phyloP scores from a whole-genome alignment of 2,329 filamentous ascomycete genomes.

The Colletotrichum musicola region DNA sequence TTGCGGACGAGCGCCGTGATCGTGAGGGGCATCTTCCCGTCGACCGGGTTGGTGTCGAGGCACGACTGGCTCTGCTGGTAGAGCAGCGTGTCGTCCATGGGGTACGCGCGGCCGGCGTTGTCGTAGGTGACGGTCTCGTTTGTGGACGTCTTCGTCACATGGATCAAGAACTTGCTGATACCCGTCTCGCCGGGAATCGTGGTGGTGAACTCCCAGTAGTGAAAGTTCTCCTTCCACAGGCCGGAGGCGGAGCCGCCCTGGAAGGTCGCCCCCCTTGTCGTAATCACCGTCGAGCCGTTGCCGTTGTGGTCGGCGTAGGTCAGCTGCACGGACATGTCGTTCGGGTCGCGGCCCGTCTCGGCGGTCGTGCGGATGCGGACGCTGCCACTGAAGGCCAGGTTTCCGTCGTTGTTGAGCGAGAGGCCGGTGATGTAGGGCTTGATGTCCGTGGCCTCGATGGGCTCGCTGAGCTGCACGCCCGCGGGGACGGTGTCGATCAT shows the following conservation, averaged over 20 bases:
- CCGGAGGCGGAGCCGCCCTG: slow-evolving; percentile 40
- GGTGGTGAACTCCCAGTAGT: slow-evolving; percentile 42
- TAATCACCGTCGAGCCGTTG: slow-evolving; percentile 22
- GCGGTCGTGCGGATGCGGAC: slow-evolving; percentile 43
- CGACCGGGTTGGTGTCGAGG: neutral
- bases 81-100: slow-evolving; percentile 38
- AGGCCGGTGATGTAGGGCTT: slow-evolving; percentile 48
- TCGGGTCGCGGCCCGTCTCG: slow-evolving; percentile 39
- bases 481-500: slow-evolving; percentile 53
- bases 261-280: slow-evolving; percentile 32
- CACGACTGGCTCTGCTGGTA: slow-evolving; percentile 42
- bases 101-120: slow-evolving; percentile 42
- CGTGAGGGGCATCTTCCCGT: slow-evolving; percentile 19
- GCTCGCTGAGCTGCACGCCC: slow-evolving; percentile 45
- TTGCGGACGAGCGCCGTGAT: slow-evolving; percentile 28
- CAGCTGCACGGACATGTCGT: slow-evolving; percentile 43
- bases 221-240: slow-evolving; percentile 39
- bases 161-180: slow-evolving; percentile 43
- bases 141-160: slow-evolving; percentile 40
- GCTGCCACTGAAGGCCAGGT: slow-evolving; percentile 42
- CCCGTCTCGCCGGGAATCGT: slow-evolving; percentile 39
- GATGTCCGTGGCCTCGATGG: slow-evolving; percentile 46
- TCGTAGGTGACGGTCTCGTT: slow-evolving; percentile 38
- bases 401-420: slow-evolving; percentile 44
- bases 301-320: slow-evolving; percentile 41